These are phyloP conservation scores for Strigomonas culicis DNA, from an alignment of 208 protist species.

Conservation along the genomic window DNA sequence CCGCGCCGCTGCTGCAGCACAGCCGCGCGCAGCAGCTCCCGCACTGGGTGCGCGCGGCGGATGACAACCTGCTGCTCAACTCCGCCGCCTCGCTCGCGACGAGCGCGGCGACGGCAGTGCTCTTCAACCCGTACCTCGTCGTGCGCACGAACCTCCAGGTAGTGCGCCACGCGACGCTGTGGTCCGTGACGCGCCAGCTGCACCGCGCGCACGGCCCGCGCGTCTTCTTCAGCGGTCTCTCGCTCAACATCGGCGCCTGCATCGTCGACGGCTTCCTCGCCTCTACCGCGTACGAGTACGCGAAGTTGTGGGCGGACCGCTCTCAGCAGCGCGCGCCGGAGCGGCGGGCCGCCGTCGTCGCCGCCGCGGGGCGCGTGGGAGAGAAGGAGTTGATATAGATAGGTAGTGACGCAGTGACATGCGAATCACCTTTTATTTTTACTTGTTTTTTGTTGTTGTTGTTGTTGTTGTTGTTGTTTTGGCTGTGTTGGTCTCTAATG, in stretches of 20 bases:
- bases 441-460: not conserved
- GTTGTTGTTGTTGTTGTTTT: too few species aligned
- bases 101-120: slow-evolving; percentile 55
- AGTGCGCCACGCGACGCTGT: slow-evolving; percentile 57
- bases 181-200: slow-evolving; percentile 32
- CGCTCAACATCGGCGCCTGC: slow-evolving; percentile 63
- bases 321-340: slow-evolving; percentile 12
- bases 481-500: too few species aligned
- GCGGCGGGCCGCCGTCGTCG: not conserved
- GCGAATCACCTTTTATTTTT: not conserved
- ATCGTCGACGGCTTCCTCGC: slow-evolving; percentile 72
- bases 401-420: not conserved
- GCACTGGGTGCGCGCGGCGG: slow-evolving; percentile 38
- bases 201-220: slow-evolving; percentile 45
- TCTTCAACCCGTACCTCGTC: slow-evolving; percentile 87
- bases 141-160: slow-evolving; percentile 80
- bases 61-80: slow-evolving; percentile 76
- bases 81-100: slow-evolving; percentile 53
- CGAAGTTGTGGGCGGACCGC: slow-evolving; percentile 74
- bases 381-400: slow-evolving; percentile 8
- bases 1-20: slow-evolving; percentile 27
- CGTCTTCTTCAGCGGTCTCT: slow-evolving; percentile 71
- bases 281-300: slow-evolving; percentile 83
- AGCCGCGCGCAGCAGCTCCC: slow-evolving; percentile 16
- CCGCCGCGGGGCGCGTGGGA: not conserved